Base-by-base conservation (phyloP, 2,329 filamentous ascomycete genomes). In the Dactylellina leptospora region DNA sequence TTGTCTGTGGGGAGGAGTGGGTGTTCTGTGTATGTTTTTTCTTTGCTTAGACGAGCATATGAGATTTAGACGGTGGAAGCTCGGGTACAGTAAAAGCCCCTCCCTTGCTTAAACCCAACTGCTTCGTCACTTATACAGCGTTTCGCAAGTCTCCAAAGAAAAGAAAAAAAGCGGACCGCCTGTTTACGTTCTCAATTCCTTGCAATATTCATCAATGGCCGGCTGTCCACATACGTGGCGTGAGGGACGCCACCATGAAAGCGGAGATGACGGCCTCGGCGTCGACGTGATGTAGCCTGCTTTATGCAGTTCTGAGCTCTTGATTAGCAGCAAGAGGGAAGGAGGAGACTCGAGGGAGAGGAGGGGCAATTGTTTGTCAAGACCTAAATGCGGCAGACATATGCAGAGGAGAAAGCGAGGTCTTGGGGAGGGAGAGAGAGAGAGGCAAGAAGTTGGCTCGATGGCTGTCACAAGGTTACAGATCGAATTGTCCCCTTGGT, bases 321-420 rank as follows among this genome's bases (percentile, higher is more conserved):
- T 63, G 36, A 30, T 58, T 58, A 56, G 58, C 53, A 44, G 56
- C 51, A 58, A 70, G 64, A 62, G 40, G 36, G 44, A 63, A 58
- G 62, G 38, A 54, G 38, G 18, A 40, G 36, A 40, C 5, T 16
- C 10, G 18, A 53, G 53, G 23, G 45, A 48, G 47, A 62, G 33
- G 56, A 70, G 66, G 66, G 51, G 66, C 51, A 45, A 59, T 54
- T 71, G 56, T 71, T 71, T 63, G 66, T 63, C 66, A 63, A 71
- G 66, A 56, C 44, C 66, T 63, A 33, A 60, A 71, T 71, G 66
- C 58, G 66, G 66, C 66, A 59, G 58, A 59, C 47, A 42, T 63
- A 53, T 71, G 66, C 58, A 71, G 25, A n/a, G 13, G 47, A 36
- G 38, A 16, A 45, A 47, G n/a, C n/a, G n/a, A 47, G 16, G 44